Evolutionary conservation across 2,329 filamentous ascomycete genomes (phyloP).

Genomic region (Fusarium decemcellulare): DNA sequence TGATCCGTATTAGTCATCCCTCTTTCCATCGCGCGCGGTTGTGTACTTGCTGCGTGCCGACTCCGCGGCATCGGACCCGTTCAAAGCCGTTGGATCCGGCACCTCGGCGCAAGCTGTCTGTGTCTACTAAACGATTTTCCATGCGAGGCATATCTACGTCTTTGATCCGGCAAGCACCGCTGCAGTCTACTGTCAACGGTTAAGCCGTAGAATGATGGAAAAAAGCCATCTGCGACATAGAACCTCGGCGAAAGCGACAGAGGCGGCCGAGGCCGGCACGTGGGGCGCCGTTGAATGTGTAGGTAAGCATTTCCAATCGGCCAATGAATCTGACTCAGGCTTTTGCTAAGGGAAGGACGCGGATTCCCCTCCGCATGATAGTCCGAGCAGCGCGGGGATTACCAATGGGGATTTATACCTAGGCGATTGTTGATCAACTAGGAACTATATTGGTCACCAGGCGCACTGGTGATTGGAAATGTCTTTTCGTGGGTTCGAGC

Average conservation of each 20-base stretch:
- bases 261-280: constrained; percentile 29
- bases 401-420: no score
- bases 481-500: background rate
- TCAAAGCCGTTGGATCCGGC: constrained; percentile 11
- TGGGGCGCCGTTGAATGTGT: constrained; percentile 30
- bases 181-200: background rate
- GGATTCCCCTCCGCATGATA: no score
- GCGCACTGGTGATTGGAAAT: background rate
- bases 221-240: constrained; percentile 8
- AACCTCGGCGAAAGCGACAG: constrained; percentile 41
- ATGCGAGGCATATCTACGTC: background rate
- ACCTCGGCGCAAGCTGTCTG: background rate
- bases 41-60: background rate
- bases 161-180: constrained; percentile 1
- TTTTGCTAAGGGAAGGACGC: background rate
- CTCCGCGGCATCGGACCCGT: constrained; percentile 16
- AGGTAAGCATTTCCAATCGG: constrained; percentile 42
- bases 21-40: constrained; percentile 38
- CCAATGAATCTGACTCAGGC: constrained; percentile 31
- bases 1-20: constrained; percentile 42
- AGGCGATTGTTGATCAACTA: no score
- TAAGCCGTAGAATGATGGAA: background rate
- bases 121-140: background rate
- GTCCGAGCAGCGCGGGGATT: no score
- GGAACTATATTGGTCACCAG: no score